Evolutionary conservation across 2,329 filamentous ascomycete species (phyloP), one percentile per base, ranked within the genome.

Genomic region (Lachnellula willkommii): DNA sequence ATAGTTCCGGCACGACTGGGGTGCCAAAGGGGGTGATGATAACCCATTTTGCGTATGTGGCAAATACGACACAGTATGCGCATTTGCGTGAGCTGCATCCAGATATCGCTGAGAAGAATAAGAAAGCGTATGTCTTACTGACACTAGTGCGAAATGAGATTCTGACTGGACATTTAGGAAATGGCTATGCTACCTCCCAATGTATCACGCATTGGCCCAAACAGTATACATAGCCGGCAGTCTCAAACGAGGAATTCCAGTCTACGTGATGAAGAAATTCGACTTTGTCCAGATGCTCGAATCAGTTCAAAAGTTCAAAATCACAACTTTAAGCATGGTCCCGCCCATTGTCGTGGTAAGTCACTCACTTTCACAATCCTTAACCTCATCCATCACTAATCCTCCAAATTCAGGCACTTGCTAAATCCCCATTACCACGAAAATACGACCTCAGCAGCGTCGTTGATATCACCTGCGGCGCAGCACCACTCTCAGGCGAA

Each of bases 11-110:
- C 4, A 95, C 90, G 1, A 95, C 90, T 0, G 90, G 90, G 6
- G 78, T 90, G 4, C 89, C 90, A 9, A 95, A 95, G 69, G 90
- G 90, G 11, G 90, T 94, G 14, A 88, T 89, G 81, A 78, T 66
- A 17, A 63, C 63, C 1, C 65, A 66, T 54, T 59, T 55, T 22
- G 56, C 57, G 14, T 67, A 65, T 47, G 56, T 68, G 36, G 59
- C 60, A 36, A 59, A 53, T 49, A 43, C 51, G 9, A 54, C 55
- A 35, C 85, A 89, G 71, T 70, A 77, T 37, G 69, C 69, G 1
- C 66, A 73, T 26, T 72, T 79, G 5, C 84, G 89, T 48, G 74
- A 72, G 3, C 75, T 74, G 0, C 76, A 82, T 52, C 71, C 88
- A 49, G 74, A 74, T 15, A 79, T 80, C 66, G 73, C 78, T 47